Base-by-base conservation (phyloP, 2,329 filamentous ascomycete species). In the Fusarium fujikuroi region DNA sequence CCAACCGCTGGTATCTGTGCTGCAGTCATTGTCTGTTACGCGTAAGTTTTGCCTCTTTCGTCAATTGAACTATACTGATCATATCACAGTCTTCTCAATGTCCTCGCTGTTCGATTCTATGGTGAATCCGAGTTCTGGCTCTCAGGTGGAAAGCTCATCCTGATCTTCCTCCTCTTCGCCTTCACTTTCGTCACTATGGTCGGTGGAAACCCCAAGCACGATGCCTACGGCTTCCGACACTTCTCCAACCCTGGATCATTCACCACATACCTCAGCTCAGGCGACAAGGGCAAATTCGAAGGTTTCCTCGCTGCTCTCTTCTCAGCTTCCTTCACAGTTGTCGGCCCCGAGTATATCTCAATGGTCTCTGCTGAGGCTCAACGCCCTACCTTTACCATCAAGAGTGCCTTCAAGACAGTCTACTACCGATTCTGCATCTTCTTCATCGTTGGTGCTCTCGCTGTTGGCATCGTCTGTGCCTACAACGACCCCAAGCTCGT, bases 231-330 rank as follows among this genome's bases (percentile, higher is more conserved):
- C 2, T 93, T 93, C 78, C 81, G 86, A 50, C 92, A 92, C 79
- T 94, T 92, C 90, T 87, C 84, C 49, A 83, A 89, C 43, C 91
- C 91, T 0, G 90, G 89, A 2, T 43, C 77, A 1, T 79, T 80
- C 63, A 86, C 85, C 6, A 87, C 90, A 69, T 84, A 89, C 60
- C 86, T 91, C 63, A 86, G 88, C 54, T 82, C 83, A 0, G 92
- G 91, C 2, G 78, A 85, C 44, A 85, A 92, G 0, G 92, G 92
- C 18, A 85, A 86, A 39, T 93, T 91, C 73, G 84, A 92, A 14
- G 92, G 91, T 1, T 92, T 93, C 77, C 81, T 92, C 32, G 87
- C 90, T 56, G 90, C 89, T 66, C 80, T 92, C 59, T 91, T 90
- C 69, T 86, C 87, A 65, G 89, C 88, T 9, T 84, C 85, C 46